phyloP scores from a whole-genome alignment of 2,329 filamentous ascomycete genomes.

The Colletotrichum spaethianum region DNA sequence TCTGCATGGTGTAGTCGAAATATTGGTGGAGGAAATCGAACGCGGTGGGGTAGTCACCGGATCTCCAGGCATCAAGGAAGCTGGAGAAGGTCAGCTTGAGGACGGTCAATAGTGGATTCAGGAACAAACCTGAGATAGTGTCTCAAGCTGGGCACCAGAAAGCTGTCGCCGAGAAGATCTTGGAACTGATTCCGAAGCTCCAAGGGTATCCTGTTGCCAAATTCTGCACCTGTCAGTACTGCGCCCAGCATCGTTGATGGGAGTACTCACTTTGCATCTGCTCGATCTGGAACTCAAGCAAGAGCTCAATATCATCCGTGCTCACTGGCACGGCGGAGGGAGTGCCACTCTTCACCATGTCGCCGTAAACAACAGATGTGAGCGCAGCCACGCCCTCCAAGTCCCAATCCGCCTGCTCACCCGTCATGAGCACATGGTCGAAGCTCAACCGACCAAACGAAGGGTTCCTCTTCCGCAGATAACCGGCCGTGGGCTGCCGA shows the following conservation, averaged over 20 bases:
- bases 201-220: constrained; percentile 83
- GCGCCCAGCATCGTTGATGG: background rate
- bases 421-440: constrained; percentile 67
- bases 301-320: constrained; percentile 82
- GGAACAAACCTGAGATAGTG: constrained; percentile 78
- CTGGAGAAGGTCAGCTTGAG: constrained; percentile 56
- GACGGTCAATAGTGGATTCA: background rate
- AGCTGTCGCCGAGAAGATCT: constrained; percentile 76
- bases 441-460: constrained; percentile 70
- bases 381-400: constrained; percentile 59
- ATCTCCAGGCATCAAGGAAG: constrained; percentile 92
- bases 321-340: constrained; percentile 69
- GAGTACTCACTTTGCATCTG: constrained; percentile 80
- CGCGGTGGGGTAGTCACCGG: constrained; percentile 89
- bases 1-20: constrained; percentile 96
- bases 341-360: constrained; percentile 62
- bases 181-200: constrained; percentile 81
- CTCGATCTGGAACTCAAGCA: constrained; percentile 90
- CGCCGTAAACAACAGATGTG: constrained; percentile 65
- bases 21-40: constrained; percentile 95
- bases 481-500: constrained; percentile 79
- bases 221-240: constrained; percentile 61
- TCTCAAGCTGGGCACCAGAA: constrained; percentile 78
- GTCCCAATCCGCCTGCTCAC: constrained; percentile 66
- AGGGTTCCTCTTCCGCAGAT: constrained; percentile 75